Evolutionary conservation across 176 grass and related monocot species (phyloP).

Genomic region (Paspalum notatum): DNA sequence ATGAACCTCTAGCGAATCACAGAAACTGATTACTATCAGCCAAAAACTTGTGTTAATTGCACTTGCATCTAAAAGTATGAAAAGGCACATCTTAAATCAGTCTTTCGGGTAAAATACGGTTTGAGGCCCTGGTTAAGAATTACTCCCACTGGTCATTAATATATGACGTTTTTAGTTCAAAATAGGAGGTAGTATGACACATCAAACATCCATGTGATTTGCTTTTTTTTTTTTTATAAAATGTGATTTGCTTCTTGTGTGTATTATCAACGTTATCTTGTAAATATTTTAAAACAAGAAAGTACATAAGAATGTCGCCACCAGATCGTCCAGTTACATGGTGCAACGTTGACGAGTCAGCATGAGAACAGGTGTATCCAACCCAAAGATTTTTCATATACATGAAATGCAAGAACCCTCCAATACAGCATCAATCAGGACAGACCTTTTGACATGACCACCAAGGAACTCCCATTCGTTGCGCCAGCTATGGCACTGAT

Average conservation of each 20-base stretch:
- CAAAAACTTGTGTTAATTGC: constrained; percentile 9
- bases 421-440: constrained; percentile 15
- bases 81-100: background rate
- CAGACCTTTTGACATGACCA: constrained; percentile 99
- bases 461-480: constrained; percentile 91
- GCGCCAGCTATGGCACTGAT: constrained; percentile 95
- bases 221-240: no score
- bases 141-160: no score
- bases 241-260: background rate
- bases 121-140: background rate
- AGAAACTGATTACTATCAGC: background rate
- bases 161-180: no score
- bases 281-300: constrained; percentile 12
- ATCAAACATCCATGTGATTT: constrained; percentile 17
- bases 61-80: constrained; percentile 2
- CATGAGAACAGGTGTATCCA: background rate
- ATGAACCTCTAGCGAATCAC: background rate
- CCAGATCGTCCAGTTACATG: background rate
- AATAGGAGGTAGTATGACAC: background rate
- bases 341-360: background rate
- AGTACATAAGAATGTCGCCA: background rate
- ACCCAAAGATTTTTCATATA: background rate
- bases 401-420: background rate
- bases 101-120: background rate
- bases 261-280: background rate